phyloP scores from a whole-genome alignment of 2,329 filamentous ascomycete genomes.

The Harringtonia lauricola region DNA sequence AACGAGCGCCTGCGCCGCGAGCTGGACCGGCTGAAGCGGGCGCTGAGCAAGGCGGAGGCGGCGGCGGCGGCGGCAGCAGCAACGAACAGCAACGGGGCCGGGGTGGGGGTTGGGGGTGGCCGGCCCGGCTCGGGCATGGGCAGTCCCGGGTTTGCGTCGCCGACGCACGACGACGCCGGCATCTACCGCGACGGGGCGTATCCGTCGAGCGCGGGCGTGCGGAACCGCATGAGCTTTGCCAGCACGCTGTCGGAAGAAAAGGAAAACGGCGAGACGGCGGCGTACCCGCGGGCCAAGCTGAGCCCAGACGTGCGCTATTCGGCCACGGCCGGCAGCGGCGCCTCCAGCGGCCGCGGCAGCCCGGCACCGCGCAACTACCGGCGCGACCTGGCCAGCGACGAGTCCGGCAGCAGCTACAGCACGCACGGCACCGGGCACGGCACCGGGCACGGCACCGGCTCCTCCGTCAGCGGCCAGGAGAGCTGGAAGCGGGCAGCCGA shows the following conservation, averaged over 20 bases:
- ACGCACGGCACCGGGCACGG: conserved; percentile 6
- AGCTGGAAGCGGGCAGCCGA: conserved; percentile 97
- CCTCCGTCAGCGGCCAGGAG: conserved; percentile 57
- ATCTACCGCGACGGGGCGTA: conserved; percentile 44
- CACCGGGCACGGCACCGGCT: conserved; percentile 7
- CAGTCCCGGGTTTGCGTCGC: conserved; percentile 33
- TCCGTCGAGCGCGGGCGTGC: conserved; percentile 16
- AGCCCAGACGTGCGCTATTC: conserved; percentile 44
- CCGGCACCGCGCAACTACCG: conserved; percentile 43
- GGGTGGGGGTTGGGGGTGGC: not conserved
- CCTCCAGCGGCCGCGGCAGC: conserved; percentile 46
- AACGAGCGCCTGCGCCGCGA: conserved; percentile 79
- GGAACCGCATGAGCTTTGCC: conserved; percentile 49
- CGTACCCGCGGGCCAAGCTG: conserved; percentile 38
- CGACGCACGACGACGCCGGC: conserved; percentile 45
- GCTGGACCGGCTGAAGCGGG: conserved; percentile 86
- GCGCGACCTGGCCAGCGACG: conserved; percentile 16
- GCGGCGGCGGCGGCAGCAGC: conserved; percentile 12
- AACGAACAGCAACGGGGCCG: not conserved
- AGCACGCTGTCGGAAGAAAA: conserved; percentile 66
- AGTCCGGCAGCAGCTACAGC: conserved; percentile 8
- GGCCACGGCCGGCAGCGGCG: conserved; percentile 25
- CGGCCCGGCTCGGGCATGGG: conserved; percentile 13
- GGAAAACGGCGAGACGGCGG: conserved; percentile 48
- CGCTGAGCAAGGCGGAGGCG: conserved; percentile 53